Conservation (phyloP, 2,329 filamentous ascomycete genomes). For the Curvularia lunata region DNA sequence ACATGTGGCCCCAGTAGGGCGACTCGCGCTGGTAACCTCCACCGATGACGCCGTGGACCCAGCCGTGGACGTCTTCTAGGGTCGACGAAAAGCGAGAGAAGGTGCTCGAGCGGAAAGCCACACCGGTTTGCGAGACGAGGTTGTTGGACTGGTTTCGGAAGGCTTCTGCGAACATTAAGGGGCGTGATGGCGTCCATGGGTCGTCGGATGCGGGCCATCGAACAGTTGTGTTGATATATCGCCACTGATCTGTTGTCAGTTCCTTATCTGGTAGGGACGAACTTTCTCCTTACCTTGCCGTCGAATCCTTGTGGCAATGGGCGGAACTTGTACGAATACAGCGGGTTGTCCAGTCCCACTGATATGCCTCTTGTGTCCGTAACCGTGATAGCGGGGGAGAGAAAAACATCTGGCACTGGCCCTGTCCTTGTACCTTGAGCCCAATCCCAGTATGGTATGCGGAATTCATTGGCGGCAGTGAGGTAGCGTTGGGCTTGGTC, state of each 20-base stretch:
- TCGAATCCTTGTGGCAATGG: constrained; percentile 34
- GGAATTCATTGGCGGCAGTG: constrained; percentile 38
- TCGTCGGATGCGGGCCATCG: constrained; percentile 40
- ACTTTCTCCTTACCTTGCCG: constrained; percentile 20
- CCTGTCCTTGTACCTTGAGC: constrained; percentile 29
- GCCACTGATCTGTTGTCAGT: constrained; percentile 28
- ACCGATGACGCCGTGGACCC: constrained; percentile 55
- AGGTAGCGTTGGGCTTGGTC: constrained; percentile 29
- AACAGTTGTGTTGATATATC: constrained; percentile 30
- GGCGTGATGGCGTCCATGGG: constrained; percentile 27
- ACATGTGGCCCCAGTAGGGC: constrained; percentile 67
- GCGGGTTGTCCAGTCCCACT: constrained; percentile 35
- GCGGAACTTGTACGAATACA: constrained; percentile 40
- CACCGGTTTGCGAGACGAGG: constrained; percentile 48
- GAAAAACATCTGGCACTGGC: constrained; percentile 36
- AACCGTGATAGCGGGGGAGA: constrained; percentile 24
- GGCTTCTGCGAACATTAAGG: constrained; percentile 13
- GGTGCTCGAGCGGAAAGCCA: constrained; percentile 15
- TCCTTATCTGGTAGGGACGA: neutral
- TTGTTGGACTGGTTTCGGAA: constrained; percentile 22
- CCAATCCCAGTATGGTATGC: constrained; percentile 48
- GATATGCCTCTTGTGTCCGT: constrained; percentile 22
- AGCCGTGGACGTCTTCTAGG: constrained; percentile 36
- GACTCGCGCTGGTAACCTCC: constrained; percentile 23
- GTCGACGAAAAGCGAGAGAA: constrained; percentile 46